A percentile compares a stretch with the other conserved stretches of the same genome.
phyloP scores from a whole-genome alignment of 2,329 filamentous ascomycete species.

The Pseudocercospora musae region DNA sequence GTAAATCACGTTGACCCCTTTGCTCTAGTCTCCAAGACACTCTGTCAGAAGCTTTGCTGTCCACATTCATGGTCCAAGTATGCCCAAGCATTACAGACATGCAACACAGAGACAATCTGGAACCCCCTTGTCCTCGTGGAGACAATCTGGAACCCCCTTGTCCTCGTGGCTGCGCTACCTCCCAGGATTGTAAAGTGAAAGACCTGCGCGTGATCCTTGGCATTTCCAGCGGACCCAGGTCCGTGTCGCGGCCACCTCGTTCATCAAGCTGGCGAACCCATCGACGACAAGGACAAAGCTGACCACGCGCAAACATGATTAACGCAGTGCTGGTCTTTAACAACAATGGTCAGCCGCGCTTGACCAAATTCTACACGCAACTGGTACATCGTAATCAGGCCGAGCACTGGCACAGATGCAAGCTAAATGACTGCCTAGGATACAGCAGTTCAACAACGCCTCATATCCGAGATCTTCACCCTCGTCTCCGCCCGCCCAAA shows the following conservation, averaged over 20 bases:
- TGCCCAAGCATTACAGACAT: no score
- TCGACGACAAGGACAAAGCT: not conserved
- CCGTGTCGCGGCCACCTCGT: no score
- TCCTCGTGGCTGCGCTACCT: no score
- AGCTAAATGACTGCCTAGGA: conserved; percentile 53
- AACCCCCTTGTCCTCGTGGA: no score
- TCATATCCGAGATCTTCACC: conserved; percentile 95
- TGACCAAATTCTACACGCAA: conserved; percentile 99
- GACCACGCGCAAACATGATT: conserved; percentile 63
- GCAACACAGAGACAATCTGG: no score
- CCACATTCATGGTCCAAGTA: no score
- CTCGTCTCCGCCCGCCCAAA: conserved; percentile 86
- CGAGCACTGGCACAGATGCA: not conserved
- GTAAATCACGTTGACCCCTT: no score
- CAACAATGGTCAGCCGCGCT: conserved; percentile 89
- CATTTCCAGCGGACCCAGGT: not conserved
- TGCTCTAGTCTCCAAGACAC: no score
- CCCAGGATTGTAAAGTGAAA: no score
- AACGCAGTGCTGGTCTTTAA: conserved; percentile 99
- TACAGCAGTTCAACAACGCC: conserved; percentile 91
- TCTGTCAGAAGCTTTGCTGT: no score
- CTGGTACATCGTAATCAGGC: conserved; percentile 57
- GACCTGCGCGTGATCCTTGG: not conserved
- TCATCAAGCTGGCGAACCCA: not conserved
- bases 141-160: no score